Base-by-base conservation (phyloP, 176 grass and related monocot genomes). In the Oropetium thomaeum region DNA sequence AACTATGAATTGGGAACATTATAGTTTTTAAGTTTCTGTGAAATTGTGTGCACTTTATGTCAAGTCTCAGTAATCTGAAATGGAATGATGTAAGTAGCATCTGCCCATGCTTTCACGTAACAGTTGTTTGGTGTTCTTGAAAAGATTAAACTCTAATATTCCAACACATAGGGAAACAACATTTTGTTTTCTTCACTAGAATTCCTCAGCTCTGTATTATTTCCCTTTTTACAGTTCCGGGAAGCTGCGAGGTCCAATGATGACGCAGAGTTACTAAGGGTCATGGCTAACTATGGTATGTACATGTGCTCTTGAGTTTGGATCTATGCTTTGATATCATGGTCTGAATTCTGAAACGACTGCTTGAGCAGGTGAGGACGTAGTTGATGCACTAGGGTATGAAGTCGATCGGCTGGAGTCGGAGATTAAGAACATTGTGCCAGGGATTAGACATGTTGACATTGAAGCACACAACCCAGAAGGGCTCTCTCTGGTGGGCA, bases 401-500 rank as follows among this genome's bases (percentile, higher is more conserved):
- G 96, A 99, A 62, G 96, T 95, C 63, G 96, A 99, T 71, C 89
- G 92, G 61, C 77, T 99, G 47, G 96, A 99, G 42, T 92, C 92
- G 10, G 92, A 96, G 82, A 99, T 99, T 60, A 89, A 99, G 75
- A 99, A 88, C 51, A 87, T 99, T 73, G 96, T 95, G 41, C 92
- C 96, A 58, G 96, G 96, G 20, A 95, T 96, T 58, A 89, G 49
- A 68, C 89, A 99, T 88, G 96, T 92, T 33, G 96, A 99, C 84
- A 99, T 96, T 39, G 96, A 99, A 67, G 89, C 92, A 62, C 96
- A 99, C 82, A 96, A 99, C 74, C 96, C 96, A 8, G 92, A 99
- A 82, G 92, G 65, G 48, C 83, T 90, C 41, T 69, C 82, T 41
- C 58, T 83, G 66, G 82, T 82, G 76, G 70, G 63, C 76, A 83